These are phyloP conservation scores for Cytidiella melzeri DNA, from an alignment of 768 basidiomycete species.

Conservation along the genomic window DNA sequence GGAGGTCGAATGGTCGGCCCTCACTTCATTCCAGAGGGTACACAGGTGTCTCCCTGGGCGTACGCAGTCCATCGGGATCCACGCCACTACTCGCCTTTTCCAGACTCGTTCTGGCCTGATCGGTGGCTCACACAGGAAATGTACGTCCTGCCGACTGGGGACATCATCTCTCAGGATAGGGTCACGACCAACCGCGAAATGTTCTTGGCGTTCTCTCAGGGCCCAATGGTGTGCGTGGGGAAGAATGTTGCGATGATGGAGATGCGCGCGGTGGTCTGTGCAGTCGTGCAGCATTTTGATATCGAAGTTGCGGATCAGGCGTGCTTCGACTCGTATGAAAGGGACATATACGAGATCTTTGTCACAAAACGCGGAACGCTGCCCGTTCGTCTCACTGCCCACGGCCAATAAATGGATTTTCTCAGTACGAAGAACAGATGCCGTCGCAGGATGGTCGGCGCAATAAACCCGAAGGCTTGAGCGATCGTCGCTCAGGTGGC, in stretches of 20 bases:
- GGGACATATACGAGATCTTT: slow-evolving; percentile 6
- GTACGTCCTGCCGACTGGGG: slow-evolving; percentile 2
- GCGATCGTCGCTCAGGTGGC: no score
- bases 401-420: no score
- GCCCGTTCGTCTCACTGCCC: slow-evolving; percentile 8
- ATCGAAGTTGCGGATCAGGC: slow-evolving; percentile 4
- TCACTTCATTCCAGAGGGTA: slow-evolving; percentile 17
- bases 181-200: slow-evolving; percentile 4
- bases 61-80: slow-evolving; percentile 17
- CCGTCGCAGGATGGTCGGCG: no score
- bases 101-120: slow-evolving; percentile 19
- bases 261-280: slow-evolving; percentile 8
- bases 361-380: slow-evolving; percentile 5
- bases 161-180: slow-evolving; percentile 2
- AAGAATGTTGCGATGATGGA: slow-evolving; percentile 12
- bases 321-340: slow-evolving; percentile 5
- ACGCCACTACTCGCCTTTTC: slow-evolving; percentile 17
- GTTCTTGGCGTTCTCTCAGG: slow-evolving; percentile 11
- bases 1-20: slow-evolving; percentile 9
- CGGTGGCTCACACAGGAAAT: slow-evolving; percentile 17
- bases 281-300: slow-evolving; percentile 9
- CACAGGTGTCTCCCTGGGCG: slow-evolving; percentile 10
- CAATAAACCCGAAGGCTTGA: no score
- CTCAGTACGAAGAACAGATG: no score
- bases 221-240: slow-evolving; percentile 11